Conservation (phyloP, 1,139 yeast species). For the Nadsonia commutata region DNA sequence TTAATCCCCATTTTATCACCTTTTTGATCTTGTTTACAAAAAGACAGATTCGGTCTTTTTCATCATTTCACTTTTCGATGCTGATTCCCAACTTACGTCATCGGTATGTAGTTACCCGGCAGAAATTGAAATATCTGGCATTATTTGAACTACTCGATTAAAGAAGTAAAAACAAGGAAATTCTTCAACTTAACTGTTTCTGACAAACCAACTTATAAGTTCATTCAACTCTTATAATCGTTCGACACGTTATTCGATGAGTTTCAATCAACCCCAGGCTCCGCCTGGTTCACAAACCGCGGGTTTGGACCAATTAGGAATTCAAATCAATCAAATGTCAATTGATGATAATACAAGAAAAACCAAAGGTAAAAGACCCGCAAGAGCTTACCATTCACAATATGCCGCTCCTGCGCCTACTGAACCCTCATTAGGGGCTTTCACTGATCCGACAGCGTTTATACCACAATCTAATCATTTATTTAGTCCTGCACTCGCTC, state of each 20-base stretch:
- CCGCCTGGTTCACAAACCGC: too few relatives aligned
- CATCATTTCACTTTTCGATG: neutral
- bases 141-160: too few relatives aligned
- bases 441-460: neutral
- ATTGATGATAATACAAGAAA: neutral
- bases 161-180: too few relatives aligned
- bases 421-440: neutral
- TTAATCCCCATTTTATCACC: constrained; percentile 12
- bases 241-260: too few relatives aligned
- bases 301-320: neutral
- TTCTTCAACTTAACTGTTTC: too few relatives aligned
- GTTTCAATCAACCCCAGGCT: too few relatives aligned
- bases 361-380: neutral
- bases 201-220: too few relatives aligned
- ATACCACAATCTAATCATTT: neutral
- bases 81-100: neutral
- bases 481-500: neutral
- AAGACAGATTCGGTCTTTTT: too few relatives aligned
- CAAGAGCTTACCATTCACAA: neutral
- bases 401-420: neutral
- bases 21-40: neutral
- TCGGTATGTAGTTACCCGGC: neutral
- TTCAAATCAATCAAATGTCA: neutral
- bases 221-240: too few relatives aligned
- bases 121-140: too few relatives aligned